Evolutionary conservation across 2,329 filamentous ascomycete species (phyloP), one percentile per base, ranked within the genome.

Genomic region (Fusarium luffae): DNA sequence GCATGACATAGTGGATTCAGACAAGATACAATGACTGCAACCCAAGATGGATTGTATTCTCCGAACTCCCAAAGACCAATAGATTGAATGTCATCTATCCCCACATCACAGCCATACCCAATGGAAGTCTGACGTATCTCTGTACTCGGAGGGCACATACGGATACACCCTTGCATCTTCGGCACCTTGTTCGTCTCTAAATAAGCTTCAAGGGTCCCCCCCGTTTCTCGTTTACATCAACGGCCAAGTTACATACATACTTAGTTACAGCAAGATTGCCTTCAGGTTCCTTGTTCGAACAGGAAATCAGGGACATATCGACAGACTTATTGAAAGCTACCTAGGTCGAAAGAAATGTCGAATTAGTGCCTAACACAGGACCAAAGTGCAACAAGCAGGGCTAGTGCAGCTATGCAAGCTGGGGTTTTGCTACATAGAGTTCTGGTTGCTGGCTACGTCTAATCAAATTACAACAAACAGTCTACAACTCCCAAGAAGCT

Each of bases 381-480:
- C 10, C 34, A n/a, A 37, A 18, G 18, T n/a, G n/a, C 34, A 12
- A 37, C 34, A 37, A 37, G 34, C 18, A 37, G 34, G 18, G 34
- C 34, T 37, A 14, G 30, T 32, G 30, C 30, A 32, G 30, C 30
- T 16, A 32, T 32, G 30, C 30, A 32, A 32, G 30, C 21, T 66
- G 21, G 13, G n/a, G 25, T 47, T 28, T 46, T 18, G 10, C 30
- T 32, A 32, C 28, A 18, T 18, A 34, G 32, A 10, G 18, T 37
- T n/a, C 34, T n/a, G 18, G 16, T 16, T 14, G 11, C 18, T 19
- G 12, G 27, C 13, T 21, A 14, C 10, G 28, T 48, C 67, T 58
- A 59, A 68, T 69, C 30, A 47, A n/a, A 41, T 21, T 21, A 28
- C 13, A 30, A 25, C 25, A 55, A 55, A 23, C 25, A 44, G 41